Evolutionary conservation across 495 filamentous ascomycete genomes (phyloP), one percentile per base, ranked within the genome.

Genomic region (Penicillium canescens): DNA sequence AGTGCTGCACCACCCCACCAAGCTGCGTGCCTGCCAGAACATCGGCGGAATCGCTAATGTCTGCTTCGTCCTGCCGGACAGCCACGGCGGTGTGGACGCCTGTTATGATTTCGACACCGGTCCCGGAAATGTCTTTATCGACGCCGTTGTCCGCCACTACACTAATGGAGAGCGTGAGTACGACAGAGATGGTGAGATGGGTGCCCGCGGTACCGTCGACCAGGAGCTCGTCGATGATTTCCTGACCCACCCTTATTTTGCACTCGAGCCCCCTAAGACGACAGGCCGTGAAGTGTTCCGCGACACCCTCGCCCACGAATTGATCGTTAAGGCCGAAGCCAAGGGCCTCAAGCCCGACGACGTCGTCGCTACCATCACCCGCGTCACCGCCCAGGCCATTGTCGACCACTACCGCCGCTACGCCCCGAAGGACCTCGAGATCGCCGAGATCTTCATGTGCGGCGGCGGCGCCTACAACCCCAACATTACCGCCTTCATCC

Each of bases 21-120:
- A 82, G 59, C 54, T 78, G 3, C 77, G 80, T 41, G 76, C 74
- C 9, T 83, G 79, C 57, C 81, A 84, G 64, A 85, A 85, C 58
- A 83, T 83, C 54, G 79, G 81, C 48, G 79, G 81, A 7, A 83
- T 84, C 37, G 79, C 76, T 35, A 84, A 84, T 56, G 77, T 84
- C 23, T 83, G 78, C 66, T 82, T 84, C 59, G 80, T 84, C 18
- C 80, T 79, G 3, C 76, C 82, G 0, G 80, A 82, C 37, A 69
- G 50, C 8, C 65, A 78, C 28, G 77, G 77, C 14, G 73, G 75
- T 18, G 61, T 78, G 13, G 69, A 77, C 16, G 71, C 66, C 40
- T 73, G 69, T 42, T 79, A 74, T 57, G 80, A 82, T 57, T 84
- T 80, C 47, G 82, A 84, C 60, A 73, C 71, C 16, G 70, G 71